Conservation (phyloP, 2,329 filamentous ascomycete species). For the Atkinsonella hypoxylon region DNA sequence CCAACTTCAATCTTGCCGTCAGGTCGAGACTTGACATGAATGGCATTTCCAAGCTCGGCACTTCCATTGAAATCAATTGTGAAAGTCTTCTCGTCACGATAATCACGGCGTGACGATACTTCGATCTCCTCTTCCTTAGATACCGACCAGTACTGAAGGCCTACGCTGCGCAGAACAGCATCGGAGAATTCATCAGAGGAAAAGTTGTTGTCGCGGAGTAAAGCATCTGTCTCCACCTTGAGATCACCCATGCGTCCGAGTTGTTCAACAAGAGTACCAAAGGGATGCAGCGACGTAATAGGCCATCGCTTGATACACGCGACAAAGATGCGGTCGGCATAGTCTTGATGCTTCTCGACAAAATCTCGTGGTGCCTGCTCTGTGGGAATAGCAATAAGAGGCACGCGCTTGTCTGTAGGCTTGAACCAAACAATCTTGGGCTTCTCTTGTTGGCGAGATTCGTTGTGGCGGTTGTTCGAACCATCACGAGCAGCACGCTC, state of each 20-base stretch:
- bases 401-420: constrained; percentile 96
- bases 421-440: constrained; percentile 99
- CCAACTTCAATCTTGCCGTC: constrained; percentile 89
- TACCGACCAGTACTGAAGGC: constrained; percentile 83
- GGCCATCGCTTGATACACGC: constrained; percentile 99
- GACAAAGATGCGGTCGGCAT: constrained; percentile 95
- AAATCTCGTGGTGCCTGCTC: constrained; percentile 97
- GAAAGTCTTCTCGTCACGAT: constrained; percentile 78
- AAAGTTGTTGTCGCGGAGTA: constrained; percentile 98
- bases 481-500: constrained; percentile 88
- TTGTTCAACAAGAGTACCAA: constrained; percentile 93
- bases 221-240: constrained; percentile 93
- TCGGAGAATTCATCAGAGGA: constrained; percentile 95
- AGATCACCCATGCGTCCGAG: constrained; percentile 95
- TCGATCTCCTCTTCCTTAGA: constrained; percentile 68
- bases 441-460: constrained; percentile 77
- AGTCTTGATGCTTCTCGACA: constrained; percentile 96
- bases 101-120: constrained; percentile 70
- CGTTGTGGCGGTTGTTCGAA: constrained; percentile 55
- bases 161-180: constrained; percentile 85
- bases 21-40: constrained; percentile 75
- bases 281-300: constrained; percentile 97
- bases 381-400: constrained; percentile 93
- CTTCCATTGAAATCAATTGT: constrained; percentile 85
- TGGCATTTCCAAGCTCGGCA: constrained; percentile 79